Conservation (phyloP, 2,329 filamentous ascomycete genomes). For the Aspergillus fischeri region DNA sequence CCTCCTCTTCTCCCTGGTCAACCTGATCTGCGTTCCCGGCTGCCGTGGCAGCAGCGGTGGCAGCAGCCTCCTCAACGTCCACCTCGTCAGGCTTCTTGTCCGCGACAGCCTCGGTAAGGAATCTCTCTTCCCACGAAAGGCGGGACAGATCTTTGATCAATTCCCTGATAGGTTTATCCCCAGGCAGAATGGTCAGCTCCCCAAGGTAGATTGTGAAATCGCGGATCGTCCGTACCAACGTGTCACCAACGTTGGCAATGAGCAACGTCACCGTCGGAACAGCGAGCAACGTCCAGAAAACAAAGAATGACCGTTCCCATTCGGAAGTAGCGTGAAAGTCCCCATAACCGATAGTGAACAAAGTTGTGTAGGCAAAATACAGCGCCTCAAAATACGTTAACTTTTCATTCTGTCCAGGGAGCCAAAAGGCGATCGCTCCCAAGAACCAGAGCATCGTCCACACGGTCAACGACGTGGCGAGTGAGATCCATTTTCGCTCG, state of each 20-base stretch:
- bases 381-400: constrained; percentile 38
- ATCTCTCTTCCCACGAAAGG: constrained; percentile 16
- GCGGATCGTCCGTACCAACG: constrained; percentile 48
- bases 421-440: constrained; percentile 34
- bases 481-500: constrained; percentile 41
- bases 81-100: constrained; percentile 11
- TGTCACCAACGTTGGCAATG: constrained; percentile 38
- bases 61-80: constrained; percentile 3
- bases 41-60: background rate
- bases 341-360: constrained; percentile 40
- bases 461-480: constrained; percentile 33
- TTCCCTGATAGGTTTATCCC: constrained; percentile 38
- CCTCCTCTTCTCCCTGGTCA: background rate
- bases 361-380: constrained; percentile 37
- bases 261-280: constrained; percentile 38
- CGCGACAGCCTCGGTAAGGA: background rate
- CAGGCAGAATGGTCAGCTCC: constrained; percentile 52
- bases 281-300: constrained; percentile 39
- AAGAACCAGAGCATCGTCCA: constrained; percentile 44
- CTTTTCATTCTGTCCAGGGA: constrained; percentile 25
- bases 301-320: constrained; percentile 36
- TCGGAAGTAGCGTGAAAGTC: constrained; percentile 31
- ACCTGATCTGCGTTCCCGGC: background rate
- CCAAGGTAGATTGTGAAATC: constrained; percentile 55
- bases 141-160: constrained; percentile 23